Evolutionary conservation across 495 filamentous ascomycete genomes (phyloP).

Genomic region (Xylaria intraflava): DNA sequence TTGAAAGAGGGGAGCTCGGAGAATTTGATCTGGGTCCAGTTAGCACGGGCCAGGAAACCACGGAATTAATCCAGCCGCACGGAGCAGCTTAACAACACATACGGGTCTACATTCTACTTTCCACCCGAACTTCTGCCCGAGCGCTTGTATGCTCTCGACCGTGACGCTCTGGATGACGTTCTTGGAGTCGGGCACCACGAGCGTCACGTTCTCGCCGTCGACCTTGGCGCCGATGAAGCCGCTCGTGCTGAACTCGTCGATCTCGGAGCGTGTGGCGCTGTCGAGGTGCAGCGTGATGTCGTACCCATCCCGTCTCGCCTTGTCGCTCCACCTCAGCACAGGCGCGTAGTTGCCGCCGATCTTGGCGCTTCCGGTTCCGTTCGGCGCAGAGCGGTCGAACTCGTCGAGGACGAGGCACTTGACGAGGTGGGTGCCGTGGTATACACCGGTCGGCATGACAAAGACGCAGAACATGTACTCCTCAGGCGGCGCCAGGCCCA

Average conservation of each 20-base stretch:
- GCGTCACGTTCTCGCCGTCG: conserved; percentile 51
- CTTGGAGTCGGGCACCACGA: conserved; percentile 73
- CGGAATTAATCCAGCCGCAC: background rate
- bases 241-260: conserved; percentile 87
- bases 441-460: conserved; percentile 80
- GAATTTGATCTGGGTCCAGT: conserved; percentile 56
- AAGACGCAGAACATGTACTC: conserved; percentile 85
- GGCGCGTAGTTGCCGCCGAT: conserved; percentile 79
- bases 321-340: conserved; percentile 72
- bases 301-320: conserved; percentile 62
- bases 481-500: conserved; percentile 75
- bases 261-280: conserved; percentile 65
- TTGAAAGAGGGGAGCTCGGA: conserved; percentile 68
- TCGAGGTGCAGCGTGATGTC: conserved; percentile 86
- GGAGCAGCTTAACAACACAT: conserved; percentile 15
- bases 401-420: conserved; percentile 70
- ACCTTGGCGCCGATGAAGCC: conserved; percentile 73
- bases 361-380: conserved; percentile 68
- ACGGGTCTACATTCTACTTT: conserved; percentile 55
- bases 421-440: conserved; percentile 78
- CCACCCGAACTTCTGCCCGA: conserved; percentile 60
- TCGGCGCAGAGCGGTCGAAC: conserved; percentile 68
- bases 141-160: conserved; percentile 59
- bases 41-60: conserved; percentile 9
- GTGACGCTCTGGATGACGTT: conserved; percentile 82